Evolutionary conservation across 305 asterid species (phyloP).

Genomic region (Caryopteris hybrid): DNA sequence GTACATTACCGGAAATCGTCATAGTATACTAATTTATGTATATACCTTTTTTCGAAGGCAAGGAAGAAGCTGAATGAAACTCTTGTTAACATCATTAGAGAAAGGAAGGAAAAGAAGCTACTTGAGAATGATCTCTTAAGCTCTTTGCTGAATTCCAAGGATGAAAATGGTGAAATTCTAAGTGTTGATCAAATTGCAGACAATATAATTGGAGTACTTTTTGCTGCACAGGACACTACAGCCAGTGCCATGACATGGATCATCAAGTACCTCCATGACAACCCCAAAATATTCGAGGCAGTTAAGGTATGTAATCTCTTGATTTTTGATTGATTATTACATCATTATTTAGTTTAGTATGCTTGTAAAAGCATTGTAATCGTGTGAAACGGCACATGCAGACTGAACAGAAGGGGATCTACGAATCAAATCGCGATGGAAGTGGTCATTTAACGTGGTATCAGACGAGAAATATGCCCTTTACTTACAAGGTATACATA

Average conservation of each 20-base stretch:
- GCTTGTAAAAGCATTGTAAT: too few relatives aligned
- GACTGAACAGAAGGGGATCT: conserved; percentile 69
- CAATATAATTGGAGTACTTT: conserved; percentile 84
- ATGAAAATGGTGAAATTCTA: conserved; percentile 42
- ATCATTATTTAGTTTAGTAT: too few relatives aligned
- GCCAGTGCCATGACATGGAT: conserved; percentile 90
- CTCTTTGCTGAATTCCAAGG: conserved; percentile 43
- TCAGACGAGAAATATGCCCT: conserved; percentile 79
- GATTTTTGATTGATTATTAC: too few relatives aligned
- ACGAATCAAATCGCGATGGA: conserved; percentile 34
- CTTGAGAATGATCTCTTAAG: conserved; percentile 48
- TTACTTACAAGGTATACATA: conserved; percentile 54
- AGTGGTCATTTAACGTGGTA: conserved; percentile 52
- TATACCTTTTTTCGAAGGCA: conserved; percentile 42
- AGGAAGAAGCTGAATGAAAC: conserved; percentile 64
- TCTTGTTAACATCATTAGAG: conserved; percentile 41
- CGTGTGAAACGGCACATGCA: conserved; percentile 21
- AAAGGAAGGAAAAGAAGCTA: conserved; percentile 47
- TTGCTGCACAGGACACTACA: conserved; percentile 89
- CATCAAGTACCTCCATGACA: conserved; percentile 69
- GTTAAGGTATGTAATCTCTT: conserved; percentile 45
- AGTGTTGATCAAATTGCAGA: conserved; percentile 70
- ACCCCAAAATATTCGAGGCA: conserved; percentile 50
- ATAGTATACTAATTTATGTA: not conserved
- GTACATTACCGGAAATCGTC: too few relatives aligned